These are phyloP conservation scores for Aureobasidium sp. DNA, from an alignment of 2,329 filamentous ascomycete species.

Conservation along the genomic window DNA sequence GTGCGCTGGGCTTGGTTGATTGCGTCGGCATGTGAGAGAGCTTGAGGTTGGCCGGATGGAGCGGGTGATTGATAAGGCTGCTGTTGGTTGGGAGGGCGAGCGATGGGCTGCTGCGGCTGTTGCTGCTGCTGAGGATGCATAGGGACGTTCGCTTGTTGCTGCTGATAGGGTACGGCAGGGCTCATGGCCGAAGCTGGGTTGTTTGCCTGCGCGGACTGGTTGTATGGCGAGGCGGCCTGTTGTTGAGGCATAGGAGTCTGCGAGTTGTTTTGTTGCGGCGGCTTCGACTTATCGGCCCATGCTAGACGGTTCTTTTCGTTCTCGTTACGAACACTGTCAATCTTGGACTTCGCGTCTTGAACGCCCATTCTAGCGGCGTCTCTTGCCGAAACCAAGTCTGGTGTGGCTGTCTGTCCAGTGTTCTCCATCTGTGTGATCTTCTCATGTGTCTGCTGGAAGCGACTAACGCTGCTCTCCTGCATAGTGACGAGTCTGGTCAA, in stretches of 20 bases:
- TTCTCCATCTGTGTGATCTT: constrained; percentile 13
- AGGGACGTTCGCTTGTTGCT: constrained; percentile 20
- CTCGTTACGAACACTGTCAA: constrained; percentile 14
- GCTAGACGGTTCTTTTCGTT: constrained; percentile 17
- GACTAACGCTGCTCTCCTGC: constrained; percentile 14
- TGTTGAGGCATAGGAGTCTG: constrained; percentile 18
- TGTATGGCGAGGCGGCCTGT: constrained; percentile 10
- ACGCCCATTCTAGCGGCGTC: constrained; percentile 13
- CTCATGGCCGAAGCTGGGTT: constrained; percentile 10
- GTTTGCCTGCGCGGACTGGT: constrained; percentile 13
- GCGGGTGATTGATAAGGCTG: constrained; percentile 26
- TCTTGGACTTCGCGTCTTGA: constrained; percentile 15
- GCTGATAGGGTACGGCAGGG: constrained; percentile 19
- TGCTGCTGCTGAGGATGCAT: constrained; percentile 13
- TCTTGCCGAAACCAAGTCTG: constrained; percentile 13
- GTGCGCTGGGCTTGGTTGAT: constrained; percentile 18
- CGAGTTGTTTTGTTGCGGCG: constrained; percentile 13
- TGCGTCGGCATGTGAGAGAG: constrained; percentile 22
- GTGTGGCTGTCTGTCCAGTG: constrained; percentile 8
- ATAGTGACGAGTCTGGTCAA: constrained; percentile 10
- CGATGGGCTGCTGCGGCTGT: constrained; percentile 14
- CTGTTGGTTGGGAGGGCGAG: constrained; percentile 15
- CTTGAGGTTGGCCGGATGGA: constrained; percentile 22
- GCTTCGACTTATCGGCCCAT: constrained; percentile 12
- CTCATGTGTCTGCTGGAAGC: constrained; percentile 5